Percentiles rank a stretch among this genome's conserved stretches.
Evolutionary conservation across 495 filamentous ascomycete species (phyloP).

Genomic region (Thermochaetoides thermophila): DNA sequence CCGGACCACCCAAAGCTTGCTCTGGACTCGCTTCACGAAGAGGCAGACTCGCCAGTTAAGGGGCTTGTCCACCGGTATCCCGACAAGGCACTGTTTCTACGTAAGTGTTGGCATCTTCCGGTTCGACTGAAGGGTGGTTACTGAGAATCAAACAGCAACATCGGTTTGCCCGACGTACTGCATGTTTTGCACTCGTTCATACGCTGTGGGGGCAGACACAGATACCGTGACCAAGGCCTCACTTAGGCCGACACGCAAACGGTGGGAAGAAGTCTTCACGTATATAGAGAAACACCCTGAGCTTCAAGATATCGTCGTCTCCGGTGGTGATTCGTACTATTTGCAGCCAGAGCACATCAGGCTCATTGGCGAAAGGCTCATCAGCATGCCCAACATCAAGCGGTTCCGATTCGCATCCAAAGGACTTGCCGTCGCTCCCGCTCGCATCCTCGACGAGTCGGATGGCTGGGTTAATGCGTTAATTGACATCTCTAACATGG

Average conservation of each 20-base stretch:
- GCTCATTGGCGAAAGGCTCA: constrained; percentile 25
- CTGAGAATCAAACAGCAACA: constrained; percentile 20
- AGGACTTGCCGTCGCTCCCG: constrained; percentile 38
- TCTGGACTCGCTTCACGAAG: constrained; percentile 36
- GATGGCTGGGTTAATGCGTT: constrained; percentile 39
- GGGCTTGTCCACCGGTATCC: constrained; percentile 44
- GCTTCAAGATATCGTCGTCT: constrained; percentile 41
- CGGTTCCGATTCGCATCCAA: constrained; percentile 44
- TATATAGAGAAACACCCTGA: constrained; percentile 35
- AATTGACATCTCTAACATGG: constrained; percentile 31
- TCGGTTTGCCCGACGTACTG: constrained; percentile 46
- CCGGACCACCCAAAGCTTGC: constrained; percentile 31
- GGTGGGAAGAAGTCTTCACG: constrained; percentile 32
- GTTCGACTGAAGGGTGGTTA: background rate
- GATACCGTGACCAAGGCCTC: constrained; percentile 32
- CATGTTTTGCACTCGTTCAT: constrained; percentile 43
- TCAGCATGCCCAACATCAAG: constrained; percentile 26
- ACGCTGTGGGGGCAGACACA: constrained; percentile 37
- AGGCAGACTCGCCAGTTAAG: constrained; percentile 28
- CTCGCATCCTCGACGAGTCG: constrained; percentile 30
- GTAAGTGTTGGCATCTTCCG: constrained; percentile 20
- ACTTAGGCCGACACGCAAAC: constrained; percentile 24
- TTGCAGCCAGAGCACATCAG: constrained; percentile 22
- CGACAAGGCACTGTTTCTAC: constrained; percentile 43
- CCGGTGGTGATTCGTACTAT: constrained; percentile 43